Evolutionary conservation across 2,329 filamentous ascomycete species (phyloP).

Genomic region (Fusarium pseudograminearum): DNA sequence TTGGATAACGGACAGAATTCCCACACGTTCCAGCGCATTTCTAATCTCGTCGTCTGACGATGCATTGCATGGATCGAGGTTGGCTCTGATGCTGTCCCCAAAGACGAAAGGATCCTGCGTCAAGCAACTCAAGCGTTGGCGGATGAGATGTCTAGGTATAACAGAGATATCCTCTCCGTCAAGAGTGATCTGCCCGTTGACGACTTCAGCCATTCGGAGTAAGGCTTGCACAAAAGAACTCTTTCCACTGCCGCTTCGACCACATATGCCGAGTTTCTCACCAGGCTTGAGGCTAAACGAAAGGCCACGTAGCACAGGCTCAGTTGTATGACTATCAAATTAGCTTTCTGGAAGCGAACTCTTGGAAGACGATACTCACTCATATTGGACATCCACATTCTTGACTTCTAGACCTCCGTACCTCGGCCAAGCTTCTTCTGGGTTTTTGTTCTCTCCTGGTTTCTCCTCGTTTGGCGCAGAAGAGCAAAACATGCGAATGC

Average conservation of each 20-base stretch:
- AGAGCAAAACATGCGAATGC: conserved; percentile 47
- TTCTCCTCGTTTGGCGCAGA: conserved; percentile 44
- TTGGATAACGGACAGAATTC: conserved; percentile 59
- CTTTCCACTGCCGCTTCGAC: conserved; percentile 58
- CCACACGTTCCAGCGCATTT: conserved; percentile 60
- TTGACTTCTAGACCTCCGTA: conserved; percentile 42
- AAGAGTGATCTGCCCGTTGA: conserved; percentile 58
- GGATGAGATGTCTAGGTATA: conserved; percentile 46
- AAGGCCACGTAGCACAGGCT: conserved; percentile 49
- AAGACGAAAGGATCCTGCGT: conserved; percentile 67
- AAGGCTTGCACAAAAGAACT: conserved; percentile 59
- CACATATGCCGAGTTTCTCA: conserved; percentile 58
- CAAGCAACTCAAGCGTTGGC: conserved; percentile 57
- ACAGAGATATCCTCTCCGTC: conserved; percentile 57
- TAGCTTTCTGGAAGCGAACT: background rate
- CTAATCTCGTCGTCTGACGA: conserved; percentile 58
- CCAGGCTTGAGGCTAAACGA: conserved; percentile 50
- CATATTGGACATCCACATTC: conserved; percentile 45
- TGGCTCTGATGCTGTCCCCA: conserved; percentile 62
- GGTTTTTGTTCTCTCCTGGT: conserved; percentile 26
- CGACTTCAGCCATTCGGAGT: conserved; percentile 61
- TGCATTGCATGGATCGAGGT: conserved; percentile 59
- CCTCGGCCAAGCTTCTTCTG: conserved; percentile 41
- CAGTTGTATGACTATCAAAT: conserved; percentile 36
- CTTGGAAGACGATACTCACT: conserved; percentile 33